Conservation (phyloP, 1,284 basidiomycete genomes). For the Cryptococcus depauperatus region DNA sequence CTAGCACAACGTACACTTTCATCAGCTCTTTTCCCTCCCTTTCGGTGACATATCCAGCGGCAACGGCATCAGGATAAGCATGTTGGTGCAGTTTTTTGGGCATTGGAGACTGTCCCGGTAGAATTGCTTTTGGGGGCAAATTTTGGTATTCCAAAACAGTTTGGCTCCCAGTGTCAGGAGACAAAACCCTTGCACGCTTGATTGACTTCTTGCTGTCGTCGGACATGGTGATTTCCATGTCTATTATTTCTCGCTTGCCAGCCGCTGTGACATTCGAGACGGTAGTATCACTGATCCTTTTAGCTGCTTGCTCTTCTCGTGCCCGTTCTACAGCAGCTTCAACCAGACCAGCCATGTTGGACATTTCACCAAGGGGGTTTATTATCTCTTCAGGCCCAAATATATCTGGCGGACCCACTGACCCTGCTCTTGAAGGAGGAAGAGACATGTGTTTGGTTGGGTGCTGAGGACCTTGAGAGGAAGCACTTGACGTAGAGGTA, state of each 20-base stretch:
- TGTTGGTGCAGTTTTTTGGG: slow-evolving; percentile 37
- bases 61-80: slow-evolving; percentile 41
- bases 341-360: slow-evolving; percentile 43
- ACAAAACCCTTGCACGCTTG: slow-evolving; percentile 25
- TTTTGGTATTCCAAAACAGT: slow-evolving; percentile 33
- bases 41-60: slow-evolving; percentile 60
- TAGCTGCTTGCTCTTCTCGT: slow-evolving; percentile 30
- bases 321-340: slow-evolving; percentile 45
- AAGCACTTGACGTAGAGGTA: neutral
- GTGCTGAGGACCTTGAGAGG: neutral
- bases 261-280: neutral
- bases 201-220: slow-evolving; percentile 4
- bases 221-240: slow-evolving; percentile 9
- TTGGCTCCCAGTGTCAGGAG: slow-evolving; percentile 4
- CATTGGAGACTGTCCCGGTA: slow-evolving; percentile 20
- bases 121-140: slow-evolving; percentile 22
- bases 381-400: slow-evolving; percentile 38
- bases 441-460: slow-evolving; percentile 26
- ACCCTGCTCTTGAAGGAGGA: slow-evolving; percentile 36
- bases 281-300: slow-evolving; percentile 1
- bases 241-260: neutral
- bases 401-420: slow-evolving; percentile 35
- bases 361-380: slow-evolving; percentile 41
- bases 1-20: slow-evolving; percentile 54
- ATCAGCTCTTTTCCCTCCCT: slow-evolving; percentile 74